phyloP scores from a whole-genome alignment of 78 protist species.

The Dictyostelium intermedium region DNA sequence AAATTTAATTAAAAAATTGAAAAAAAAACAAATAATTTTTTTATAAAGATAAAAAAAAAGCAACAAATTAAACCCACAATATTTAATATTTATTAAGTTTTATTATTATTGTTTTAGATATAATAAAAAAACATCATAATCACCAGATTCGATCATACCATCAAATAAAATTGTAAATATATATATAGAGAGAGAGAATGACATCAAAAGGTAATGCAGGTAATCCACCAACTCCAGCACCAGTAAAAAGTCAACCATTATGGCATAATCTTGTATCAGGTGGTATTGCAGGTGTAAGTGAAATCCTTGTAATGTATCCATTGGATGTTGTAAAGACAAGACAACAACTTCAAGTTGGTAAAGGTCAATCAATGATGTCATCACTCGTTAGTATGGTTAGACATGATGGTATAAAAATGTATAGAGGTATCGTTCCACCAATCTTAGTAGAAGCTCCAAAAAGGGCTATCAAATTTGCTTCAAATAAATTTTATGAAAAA shows the following conservation, averaged over 20 bases:
- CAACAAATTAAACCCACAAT: no score
- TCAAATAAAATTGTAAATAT: no score
- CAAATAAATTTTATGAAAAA: constrained; percentile 77
- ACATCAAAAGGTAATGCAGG: neutral
- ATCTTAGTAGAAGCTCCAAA: constrained; percentile 87
- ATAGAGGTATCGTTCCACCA: constrained; percentile 88
- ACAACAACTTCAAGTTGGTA: constrained; percentile 80
- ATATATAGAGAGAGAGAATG: no score
- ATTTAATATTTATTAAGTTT: no score
- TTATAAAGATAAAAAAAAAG: no score
- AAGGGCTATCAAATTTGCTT: constrained; percentile 87
- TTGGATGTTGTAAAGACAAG: constrained; percentile 88
- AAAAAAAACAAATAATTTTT: no score
- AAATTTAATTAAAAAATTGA: no score
- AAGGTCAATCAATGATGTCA: constrained; percentile 62
- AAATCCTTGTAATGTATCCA: constrained; percentile 87
- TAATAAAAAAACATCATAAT: no score
- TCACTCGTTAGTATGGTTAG: constrained; percentile 58
- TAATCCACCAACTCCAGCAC: constrained; percentile 10
- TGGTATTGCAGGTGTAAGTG: constrained; percentile 82
- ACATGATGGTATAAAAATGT: constrained; percentile 81
- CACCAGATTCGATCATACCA: no score
- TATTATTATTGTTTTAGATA: no score
- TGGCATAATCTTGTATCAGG: constrained; percentile 68
- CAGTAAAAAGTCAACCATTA: constrained; percentile 46